Percentiles rank a stretch among this genome's conserved stretches.
Conservation (phyloP, 495 filamentous ascomycete genomes). For the Sordaria brevicollis region DNA sequence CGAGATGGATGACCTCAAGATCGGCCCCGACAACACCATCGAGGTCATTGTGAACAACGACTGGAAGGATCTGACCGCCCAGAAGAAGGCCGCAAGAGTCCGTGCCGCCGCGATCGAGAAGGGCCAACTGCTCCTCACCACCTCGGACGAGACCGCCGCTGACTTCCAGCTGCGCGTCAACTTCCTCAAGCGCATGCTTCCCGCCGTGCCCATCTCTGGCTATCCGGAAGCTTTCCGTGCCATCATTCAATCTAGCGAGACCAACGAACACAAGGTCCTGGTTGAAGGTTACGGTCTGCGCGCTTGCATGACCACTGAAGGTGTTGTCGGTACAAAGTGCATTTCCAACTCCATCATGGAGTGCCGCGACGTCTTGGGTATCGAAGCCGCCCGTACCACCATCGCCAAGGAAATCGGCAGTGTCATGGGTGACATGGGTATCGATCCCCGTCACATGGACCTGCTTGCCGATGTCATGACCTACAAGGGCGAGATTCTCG, state of each 20-base stretch:
- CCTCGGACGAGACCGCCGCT: slow-evolving; percentile 35
- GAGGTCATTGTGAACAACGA: slow-evolving; percentile 47
- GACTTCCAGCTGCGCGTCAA: slow-evolving; percentile 77
- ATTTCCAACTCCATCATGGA: slow-evolving; percentile 87
- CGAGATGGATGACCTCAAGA: slow-evolving; percentile 26
- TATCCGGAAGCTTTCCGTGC: slow-evolving; percentile 78
- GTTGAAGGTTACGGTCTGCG: slow-evolving; percentile 92
- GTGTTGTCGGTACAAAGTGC: slow-evolving; percentile 64
- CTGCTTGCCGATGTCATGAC: slow-evolving; percentile 99
- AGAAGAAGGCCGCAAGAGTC: slow-evolving; percentile 40
- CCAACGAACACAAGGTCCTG: slow-evolving; percentile 57
- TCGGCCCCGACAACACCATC: slow-evolving; percentile 30
- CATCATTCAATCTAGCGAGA: slow-evolving; percentile 62
- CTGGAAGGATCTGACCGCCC: slow-evolving; percentile 27
- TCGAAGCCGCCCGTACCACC: slow-evolving; percentile 82
- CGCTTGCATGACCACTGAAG: slow-evolving; percentile 83
- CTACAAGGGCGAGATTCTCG: slow-evolving; percentile 94
- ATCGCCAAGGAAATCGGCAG: slow-evolving; percentile 69
- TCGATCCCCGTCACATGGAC: slow-evolving; percentile 98
- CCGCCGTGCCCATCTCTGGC: slow-evolving; percentile 69
- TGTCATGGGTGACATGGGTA: slow-evolving; percentile 89
- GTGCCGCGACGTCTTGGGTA: slow-evolving; percentile 82
- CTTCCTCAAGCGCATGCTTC: slow-evolving; percentile 70
- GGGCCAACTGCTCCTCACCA: slow-evolving; percentile 12
- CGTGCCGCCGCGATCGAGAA: slow-evolving; percentile 32